Evolutionary conservation across 371 early-diverging fungal species (phyloP).

Genomic region (Mortierella sp.): DNA sequence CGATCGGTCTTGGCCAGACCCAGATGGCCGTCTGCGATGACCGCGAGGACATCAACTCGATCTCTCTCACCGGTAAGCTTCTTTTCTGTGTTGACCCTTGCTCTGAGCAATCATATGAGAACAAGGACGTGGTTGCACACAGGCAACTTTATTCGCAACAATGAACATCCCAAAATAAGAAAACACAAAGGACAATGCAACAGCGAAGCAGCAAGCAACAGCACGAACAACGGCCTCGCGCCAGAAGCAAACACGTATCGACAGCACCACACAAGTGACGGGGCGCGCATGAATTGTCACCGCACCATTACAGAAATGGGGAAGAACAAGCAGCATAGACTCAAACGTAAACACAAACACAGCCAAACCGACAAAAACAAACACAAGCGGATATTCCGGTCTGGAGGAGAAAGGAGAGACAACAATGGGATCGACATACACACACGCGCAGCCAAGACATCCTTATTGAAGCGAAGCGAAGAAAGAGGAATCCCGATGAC

Average conservation of each 20-base stretch:
- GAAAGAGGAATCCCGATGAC: neutral
- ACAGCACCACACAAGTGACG: neutral
- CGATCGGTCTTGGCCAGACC: conserved; percentile 96
- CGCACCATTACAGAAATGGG: neutral
- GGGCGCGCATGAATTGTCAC: neutral
- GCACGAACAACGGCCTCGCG: neutral
- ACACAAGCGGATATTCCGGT: neutral
- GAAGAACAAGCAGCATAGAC: no score
- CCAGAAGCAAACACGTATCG: neutral
- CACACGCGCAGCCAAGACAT: neutral
- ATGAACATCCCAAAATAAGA: neutral
- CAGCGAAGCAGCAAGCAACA: no score
- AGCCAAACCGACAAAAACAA: neutral
- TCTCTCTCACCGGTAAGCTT: conserved; percentile 86
- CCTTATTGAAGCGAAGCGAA: neutral
- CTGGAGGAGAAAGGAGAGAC: neutral
- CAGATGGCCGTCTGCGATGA: conserved; percentile 97
- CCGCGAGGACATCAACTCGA: conserved; percentile 96
- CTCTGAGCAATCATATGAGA: neutral
- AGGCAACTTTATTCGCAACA: conserved; percentile 6
- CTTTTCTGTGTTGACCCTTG: neutral
- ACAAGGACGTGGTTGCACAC: neutral
- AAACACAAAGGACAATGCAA: neutral
- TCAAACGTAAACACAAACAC: neutral
- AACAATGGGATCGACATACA: neutral